Conservation (phyloP, 352 stramenopile genomes). For the Phytophthora meadii region DNA sequence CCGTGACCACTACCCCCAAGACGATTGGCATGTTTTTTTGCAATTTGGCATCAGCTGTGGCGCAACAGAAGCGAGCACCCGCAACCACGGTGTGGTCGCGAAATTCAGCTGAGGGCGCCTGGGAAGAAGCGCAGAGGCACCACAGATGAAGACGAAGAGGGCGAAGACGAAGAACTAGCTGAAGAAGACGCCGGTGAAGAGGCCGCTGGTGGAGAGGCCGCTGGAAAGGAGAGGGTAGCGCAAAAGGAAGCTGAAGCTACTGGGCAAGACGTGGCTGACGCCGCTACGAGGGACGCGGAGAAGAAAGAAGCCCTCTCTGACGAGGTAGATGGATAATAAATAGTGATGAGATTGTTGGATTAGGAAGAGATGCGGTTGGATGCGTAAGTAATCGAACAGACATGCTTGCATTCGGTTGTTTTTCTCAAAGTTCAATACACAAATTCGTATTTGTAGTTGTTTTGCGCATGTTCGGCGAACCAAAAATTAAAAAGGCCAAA, state of each 20-base stretch:
- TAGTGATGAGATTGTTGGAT: not conserved
- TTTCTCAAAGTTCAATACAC: not conserved
- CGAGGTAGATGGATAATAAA: not conserved
- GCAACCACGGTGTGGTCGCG: constrained; percentile 1
- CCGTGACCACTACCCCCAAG: not conserved
- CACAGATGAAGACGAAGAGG: not conserved
- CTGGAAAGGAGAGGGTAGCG: too few relatives aligned
- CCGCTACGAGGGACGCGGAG: not conserved
- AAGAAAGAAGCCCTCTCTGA: not conserved
- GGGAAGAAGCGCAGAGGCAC: not conserved
- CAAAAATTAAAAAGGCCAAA: constrained; percentile 1
- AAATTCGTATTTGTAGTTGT: not conserved
- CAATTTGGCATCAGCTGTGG: constrained; percentile 11
- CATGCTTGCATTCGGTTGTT: not conserved
- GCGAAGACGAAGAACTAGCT: too few relatives aligned
- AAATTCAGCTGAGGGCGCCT: constrained; percentile 3
- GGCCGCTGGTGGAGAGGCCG: not conserved
- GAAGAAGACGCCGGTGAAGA: not conserved
- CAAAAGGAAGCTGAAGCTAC: too few relatives aligned
- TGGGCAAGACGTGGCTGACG: too few relatives aligned
- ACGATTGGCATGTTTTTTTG: constrained; percentile 2
- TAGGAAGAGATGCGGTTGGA: not conserved
- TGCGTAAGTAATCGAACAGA: not conserved
- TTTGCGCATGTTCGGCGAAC: constrained; percentile 1
- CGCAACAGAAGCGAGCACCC: not conserved